phyloP scores from a whole-genome alignment of 2,329 filamentous ascomycete genomes.

The Alternaria ventricosa region DNA sequence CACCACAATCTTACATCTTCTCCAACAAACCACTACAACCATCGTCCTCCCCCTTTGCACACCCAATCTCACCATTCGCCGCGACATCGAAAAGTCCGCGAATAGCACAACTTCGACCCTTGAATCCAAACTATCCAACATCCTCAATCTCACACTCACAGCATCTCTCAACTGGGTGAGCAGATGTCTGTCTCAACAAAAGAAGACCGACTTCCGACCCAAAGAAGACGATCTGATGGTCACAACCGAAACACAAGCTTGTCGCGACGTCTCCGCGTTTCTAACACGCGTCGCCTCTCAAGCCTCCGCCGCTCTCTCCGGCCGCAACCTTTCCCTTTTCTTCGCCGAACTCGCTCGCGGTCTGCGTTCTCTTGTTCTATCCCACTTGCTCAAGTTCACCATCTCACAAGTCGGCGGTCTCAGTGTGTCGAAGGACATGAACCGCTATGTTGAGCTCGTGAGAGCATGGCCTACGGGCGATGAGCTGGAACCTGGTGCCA shows the following conservation, averaged over 20 bases:
- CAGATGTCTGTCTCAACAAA: constrained; percentile 76
- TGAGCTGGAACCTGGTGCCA: constrained; percentile 59
- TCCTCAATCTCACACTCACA: constrained; percentile 73
- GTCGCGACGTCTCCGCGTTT: constrained; percentile 80
- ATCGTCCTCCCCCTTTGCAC: constrained; percentile 90
- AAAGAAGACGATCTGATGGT: constrained; percentile 65
- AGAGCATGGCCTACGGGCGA: constrained; percentile 76
- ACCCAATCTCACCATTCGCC: constrained; percentile 85
- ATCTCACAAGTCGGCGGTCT: constrained; percentile 93
- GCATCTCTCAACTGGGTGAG: constrained; percentile 78
- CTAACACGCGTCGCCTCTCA: constrained; percentile 70
- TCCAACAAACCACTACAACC: constrained; percentile 89
- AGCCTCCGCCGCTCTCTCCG: constrained; percentile 74
- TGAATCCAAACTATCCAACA: constrained; percentile 80
- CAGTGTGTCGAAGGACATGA: constrained; percentile 95
- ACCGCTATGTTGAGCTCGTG: constrained; percentile 86
- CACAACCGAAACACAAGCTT: constrained; percentile 74
- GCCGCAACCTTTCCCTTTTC: constrained; percentile 82
- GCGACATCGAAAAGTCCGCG: constrained; percentile 86
- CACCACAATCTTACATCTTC: constrained; percentile 88
- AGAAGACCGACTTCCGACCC: constrained; percentile 90
- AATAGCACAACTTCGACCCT: constrained; percentile 75
- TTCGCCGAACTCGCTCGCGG: constrained; percentile 83
- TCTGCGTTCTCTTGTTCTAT: constrained; percentile 78
- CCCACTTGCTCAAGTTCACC: constrained; percentile 92